Evolutionary conservation across 2,329 filamentous ascomycete species (phyloP), one percentile per base, ranked within the genome.

Genomic region (Chalaropsis ovoidea): DNA sequence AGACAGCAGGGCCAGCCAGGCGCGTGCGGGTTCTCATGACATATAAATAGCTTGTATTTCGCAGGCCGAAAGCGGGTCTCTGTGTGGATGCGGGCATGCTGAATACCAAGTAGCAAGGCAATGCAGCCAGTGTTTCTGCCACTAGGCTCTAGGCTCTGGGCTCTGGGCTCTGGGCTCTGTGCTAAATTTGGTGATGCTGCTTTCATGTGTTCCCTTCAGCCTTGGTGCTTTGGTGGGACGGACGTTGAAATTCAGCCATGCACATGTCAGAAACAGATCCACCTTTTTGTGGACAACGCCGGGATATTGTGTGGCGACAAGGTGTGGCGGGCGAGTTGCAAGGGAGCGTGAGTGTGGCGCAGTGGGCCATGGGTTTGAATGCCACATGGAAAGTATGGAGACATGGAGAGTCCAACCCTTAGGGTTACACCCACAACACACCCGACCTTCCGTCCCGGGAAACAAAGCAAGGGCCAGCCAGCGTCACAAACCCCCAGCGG

Each of bases 191-290:
- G 31, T 39, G 54, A 58, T 58, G 54, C 31, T 58, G 54, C n/a
- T 58, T 58, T 31, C 54, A 35, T 58, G 17, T 35, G 54, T 35
- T 35, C 35, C 13, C 17, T 19, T 39, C 54, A 58, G 54, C 54
- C 54, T 58, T 58, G 54, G 47, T 52, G 54, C 54, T 27, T 58
- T 58, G 54, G 47, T 52, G 47, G 47, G 31, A 58, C 31, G 22
- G 54, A 58, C 54, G 54, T 58, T 58, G 54, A 58, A 58, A 58
- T 39, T 22, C 13, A 39, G 54, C 31, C 54, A 58, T 58, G 54
- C 31, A 19, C 54, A 58, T 39, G 54, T 58, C 54, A 58, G 17
- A 58, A 17, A 39, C 35, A 31, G 54, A 19, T 39, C 54, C 54
- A 58, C 54, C 27, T 19, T 58, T 58, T 8, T 11, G 54, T 39